Conservation (phyloP, 73 alveolate species). For the Paramecium octaurelia region DNA sequence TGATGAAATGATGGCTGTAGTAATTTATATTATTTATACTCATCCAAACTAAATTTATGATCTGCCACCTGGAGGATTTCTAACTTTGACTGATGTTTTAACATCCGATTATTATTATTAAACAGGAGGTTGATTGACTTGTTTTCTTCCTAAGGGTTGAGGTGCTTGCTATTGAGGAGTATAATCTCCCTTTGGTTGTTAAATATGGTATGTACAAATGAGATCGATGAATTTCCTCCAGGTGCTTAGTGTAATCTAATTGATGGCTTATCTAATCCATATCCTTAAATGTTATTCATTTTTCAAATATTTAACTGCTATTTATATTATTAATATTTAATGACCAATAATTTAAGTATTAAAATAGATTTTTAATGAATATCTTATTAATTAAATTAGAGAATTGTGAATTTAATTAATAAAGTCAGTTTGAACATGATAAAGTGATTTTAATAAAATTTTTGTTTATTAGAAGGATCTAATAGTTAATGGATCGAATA, state of each 20-base stretch:
- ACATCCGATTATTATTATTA: background rate
- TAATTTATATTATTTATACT: background rate
- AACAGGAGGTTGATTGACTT: constrained; percentile 23
- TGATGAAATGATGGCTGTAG: background rate
- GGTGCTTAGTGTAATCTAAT: constrained; percentile 2
- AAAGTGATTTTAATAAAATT: no score
- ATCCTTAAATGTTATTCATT: constrained; percentile 36
- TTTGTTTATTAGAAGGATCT: no score
- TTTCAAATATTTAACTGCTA: background rate
- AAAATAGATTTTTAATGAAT: background rate
- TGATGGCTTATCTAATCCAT: constrained; percentile 34
- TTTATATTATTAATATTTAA: background rate
- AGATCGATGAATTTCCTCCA: constrained; percentile 45
- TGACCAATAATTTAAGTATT: background rate
- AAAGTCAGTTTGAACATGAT: no score
- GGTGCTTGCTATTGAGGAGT: background rate
- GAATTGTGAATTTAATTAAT: background rate
- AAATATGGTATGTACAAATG: constrained; percentile 8
- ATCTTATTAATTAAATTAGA: background rate
- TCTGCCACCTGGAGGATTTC: constrained; percentile 50
- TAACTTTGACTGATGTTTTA: constrained; percentile 25
- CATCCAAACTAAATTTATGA: constrained; percentile 28
- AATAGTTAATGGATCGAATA: no score
- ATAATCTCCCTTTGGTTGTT: constrained; percentile 16
- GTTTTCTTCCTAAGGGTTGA: background rate